phyloP scores from a whole-genome alignment of 2,329 filamentous ascomycete species.

The Chaetomiaceae sp. region DNA sequence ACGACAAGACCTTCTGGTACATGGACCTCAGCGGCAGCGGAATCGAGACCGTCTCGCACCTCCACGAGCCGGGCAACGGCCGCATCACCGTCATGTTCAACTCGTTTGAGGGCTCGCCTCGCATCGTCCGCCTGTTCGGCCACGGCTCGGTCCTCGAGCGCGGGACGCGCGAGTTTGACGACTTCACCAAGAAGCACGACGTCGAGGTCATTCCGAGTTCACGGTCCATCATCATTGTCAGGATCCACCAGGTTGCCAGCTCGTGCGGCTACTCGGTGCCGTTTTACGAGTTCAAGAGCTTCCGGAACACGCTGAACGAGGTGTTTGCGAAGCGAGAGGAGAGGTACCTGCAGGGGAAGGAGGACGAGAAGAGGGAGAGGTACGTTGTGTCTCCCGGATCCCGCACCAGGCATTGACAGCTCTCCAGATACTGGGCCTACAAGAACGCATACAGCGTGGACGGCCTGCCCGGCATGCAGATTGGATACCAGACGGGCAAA shows the following conservation, averaged over 20 bases:
- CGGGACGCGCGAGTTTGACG: conserved; percentile 30
- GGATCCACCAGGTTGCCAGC: conserved; percentile 37
- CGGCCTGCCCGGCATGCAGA: conserved; percentile 35
- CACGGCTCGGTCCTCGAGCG: conserved; percentile 34
- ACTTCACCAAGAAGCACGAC: conserved; percentile 33
- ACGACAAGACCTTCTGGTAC: conserved; percentile 46
- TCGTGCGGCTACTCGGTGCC: conserved; percentile 41
- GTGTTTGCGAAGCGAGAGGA: conserved; percentile 32
- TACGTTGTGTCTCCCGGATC: conserved; percentile 11
- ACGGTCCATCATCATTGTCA: conserved; percentile 36
- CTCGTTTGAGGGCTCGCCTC: conserved; percentile 37
- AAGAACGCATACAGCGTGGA: conserved; percentile 40
- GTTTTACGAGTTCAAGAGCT: conserved; percentile 36
- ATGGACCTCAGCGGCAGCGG: conserved; percentile 72
- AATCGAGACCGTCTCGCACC: conserved; percentile 69
- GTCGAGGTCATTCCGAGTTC: conserved; percentile 30
- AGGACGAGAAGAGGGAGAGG: conserved; percentile 36
- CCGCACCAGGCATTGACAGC: too few relatives aligned
- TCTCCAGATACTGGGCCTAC: conserved; percentile 37
- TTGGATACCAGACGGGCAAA: conserved; percentile 30
- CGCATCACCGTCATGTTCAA: conserved; percentile 70
- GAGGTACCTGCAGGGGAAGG: conserved; percentile 31
- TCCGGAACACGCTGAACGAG: conserved; percentile 34
- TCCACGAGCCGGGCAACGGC: conserved; percentile 64
- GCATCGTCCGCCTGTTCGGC: conserved; percentile 38